Evolutionary conservation across 2,329 filamentous ascomycete genomes (phyloP), one percentile per base, ranked within the genome.

Genomic region (Colletotrichum sp.): DNA sequence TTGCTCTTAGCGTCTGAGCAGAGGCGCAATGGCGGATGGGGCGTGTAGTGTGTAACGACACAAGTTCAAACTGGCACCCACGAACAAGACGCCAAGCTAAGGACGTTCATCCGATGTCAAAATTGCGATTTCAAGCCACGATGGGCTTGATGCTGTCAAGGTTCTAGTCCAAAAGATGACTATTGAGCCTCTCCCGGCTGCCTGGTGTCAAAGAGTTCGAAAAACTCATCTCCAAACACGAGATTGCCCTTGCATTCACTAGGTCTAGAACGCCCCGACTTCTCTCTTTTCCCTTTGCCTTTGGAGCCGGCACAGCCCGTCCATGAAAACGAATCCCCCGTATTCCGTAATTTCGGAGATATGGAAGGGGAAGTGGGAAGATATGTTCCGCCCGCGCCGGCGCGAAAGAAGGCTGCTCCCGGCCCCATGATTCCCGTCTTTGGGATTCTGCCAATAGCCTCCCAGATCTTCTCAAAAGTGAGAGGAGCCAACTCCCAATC

Each of bases 171-270:
- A 43, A 69, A 28, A 18, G 57, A 36, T 38, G 21, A 72, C 57
- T 72, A 75, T 63, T 64, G 43, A 72, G 73, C 73, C 63, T 67
- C 43, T 36, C 55, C 43, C n/a, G 43, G 38, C 30, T 36, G 55
- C n/a, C 12, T n/a, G 30, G 24, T 61, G 52, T 61, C 24, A 30
- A 43, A 61, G 32, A 26, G n/a, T 57, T 60, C 43, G 26, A 16
- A 34, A 32, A 63, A 48, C 48, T 67, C 67, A 43, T 60, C 30
- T 34, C 24, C 55, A 28, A 58, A 66, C 43, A 66, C 61, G 48
- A 71, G 26, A 58, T 32, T 16, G 52, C 28, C 24, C n/a, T 52
- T 52, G 48, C 55, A 28, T 28, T 60, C 21, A 28, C 32, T 48
- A 21, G 61, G 15, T n/a, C 34, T 15, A n/a, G 43, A 24, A 32